Percentiles rank a stretch among this genome's conserved stretches.
These are phyloP conservation scores for Fusarium albidum DNA, from an alignment of 2,329 filamentous ascomycete species.

Conservation along the genomic window DNA sequence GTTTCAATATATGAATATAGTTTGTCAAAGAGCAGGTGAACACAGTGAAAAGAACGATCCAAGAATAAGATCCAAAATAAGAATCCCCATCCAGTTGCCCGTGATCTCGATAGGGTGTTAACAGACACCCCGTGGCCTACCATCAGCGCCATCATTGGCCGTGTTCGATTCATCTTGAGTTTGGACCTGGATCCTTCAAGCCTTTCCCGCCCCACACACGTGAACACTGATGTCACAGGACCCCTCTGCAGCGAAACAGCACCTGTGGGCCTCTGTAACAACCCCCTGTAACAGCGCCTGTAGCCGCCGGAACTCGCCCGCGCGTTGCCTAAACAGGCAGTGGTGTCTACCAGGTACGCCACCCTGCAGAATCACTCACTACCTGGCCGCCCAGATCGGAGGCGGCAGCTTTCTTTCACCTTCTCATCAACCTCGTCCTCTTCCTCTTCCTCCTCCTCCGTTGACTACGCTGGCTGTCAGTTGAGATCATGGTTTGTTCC, in stretches of 20 bases:
- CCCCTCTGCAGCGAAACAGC: background rate
- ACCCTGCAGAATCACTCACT: constrained; percentile 3
- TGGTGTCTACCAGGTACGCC: constrained; percentile 19
- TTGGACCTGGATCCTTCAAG: constrained; percentile 8
- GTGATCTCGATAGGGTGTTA: constrained; percentile 19
- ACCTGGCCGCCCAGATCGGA: constrained; percentile 9
- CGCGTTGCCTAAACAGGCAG: constrained; percentile 12
- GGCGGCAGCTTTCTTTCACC: constrained; percentile 6
- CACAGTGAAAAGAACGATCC: background rate
- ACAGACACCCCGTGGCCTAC: constrained; percentile 28
- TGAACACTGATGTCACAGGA: constrained; percentile 31
- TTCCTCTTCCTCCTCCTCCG: no score
- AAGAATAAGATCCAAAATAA: constrained; percentile 12
- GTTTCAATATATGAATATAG: background rate
- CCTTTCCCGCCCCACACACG: constrained; percentile 19
- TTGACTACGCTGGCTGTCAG: constrained; percentile 2
- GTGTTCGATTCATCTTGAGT: background rate
- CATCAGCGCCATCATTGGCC: constrained; percentile 21
- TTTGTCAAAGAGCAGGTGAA: background rate
- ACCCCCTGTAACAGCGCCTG: constrained; percentile 15
- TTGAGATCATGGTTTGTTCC: constrained; percentile 29
- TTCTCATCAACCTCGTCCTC: background rate
- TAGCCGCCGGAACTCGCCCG: constrained; percentile 2
- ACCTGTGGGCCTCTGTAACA: constrained; percentile 8
- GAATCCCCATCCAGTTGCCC: constrained; percentile 23